These are phyloP conservation scores for Podaxis sp. DNA, from an alignment of 768 basidiomycete species.

Conservation along the genomic window DNA sequence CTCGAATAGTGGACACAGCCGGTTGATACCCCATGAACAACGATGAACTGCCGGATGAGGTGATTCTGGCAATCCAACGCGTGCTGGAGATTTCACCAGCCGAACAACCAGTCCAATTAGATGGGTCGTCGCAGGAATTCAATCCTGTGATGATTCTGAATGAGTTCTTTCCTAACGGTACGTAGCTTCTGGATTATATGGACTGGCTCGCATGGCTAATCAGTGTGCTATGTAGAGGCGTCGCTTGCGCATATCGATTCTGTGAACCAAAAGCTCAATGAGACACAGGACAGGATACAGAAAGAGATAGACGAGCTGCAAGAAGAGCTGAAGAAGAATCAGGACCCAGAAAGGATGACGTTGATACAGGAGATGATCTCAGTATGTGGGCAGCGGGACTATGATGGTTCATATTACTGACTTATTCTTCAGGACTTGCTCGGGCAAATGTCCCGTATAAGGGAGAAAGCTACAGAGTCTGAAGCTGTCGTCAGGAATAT, in stretches of 20 bases:
- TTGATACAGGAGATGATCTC: conserved; percentile 96
- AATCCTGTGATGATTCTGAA: conserved; percentile 60
- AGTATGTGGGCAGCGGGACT: conserved; percentile 44
- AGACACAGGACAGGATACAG: conserved; percentile 70
- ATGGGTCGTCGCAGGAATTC: conserved; percentile 58
- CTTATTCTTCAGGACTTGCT: conserved; percentile 70
- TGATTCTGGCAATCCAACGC: conserved; percentile 69
- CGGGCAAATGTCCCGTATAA: conserved; percentile 92
- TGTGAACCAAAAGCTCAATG: conserved; percentile 65
- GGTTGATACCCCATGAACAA: conserved; percentile 1
- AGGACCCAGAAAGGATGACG: conserved; percentile 88
- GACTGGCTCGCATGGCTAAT: background rate
- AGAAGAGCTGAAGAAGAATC: conserved; percentile 66
- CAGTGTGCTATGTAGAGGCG: conserved; percentile 50
- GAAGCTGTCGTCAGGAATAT: conserved; percentile 95
- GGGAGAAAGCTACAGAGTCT: conserved; percentile 95
- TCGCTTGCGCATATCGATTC: conserved; percentile 71
- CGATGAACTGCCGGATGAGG: conserved; percentile 63
- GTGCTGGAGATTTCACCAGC: conserved; percentile 56
- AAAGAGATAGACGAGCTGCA: conserved; percentile 71
- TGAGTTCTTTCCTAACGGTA: conserved; percentile 79
- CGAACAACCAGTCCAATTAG: conserved; percentile 52
- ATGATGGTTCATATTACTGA: conserved; percentile 10
- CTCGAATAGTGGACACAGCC: background rate
- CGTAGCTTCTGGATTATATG: conserved; percentile 16